Evolutionary conservation across 768 basidiomycete genomes (phyloP), one percentile per base, ranked within the genome.

Genomic region (Termitomyces sp.): DNA sequence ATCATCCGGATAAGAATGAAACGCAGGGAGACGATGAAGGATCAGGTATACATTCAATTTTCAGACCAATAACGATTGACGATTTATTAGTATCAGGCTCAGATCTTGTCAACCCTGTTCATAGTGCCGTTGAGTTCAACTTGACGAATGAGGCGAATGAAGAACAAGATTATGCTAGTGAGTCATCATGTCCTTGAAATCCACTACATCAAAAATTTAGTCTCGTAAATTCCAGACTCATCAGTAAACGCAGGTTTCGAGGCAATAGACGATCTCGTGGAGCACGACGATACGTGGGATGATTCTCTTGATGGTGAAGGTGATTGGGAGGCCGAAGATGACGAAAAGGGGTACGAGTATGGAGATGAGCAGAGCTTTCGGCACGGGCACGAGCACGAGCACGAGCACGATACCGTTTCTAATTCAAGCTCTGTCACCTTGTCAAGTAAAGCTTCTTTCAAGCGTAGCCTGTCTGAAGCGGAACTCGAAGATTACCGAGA

Each of bases 401-500:
- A 72, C 47, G 76, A 79, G 47, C 73, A 76, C 28, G 81, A 81
- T 29, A 73, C 77, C 15, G 70, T 68, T 8, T 82, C 81, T 16
- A 79, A 78, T 57, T 71, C 81, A 55, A 86, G 79, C 47, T 84
- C 80, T 18, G 70, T 76, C 49, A 83, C 84, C 2, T 70, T 85
- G 51, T 83, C 82, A 13, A 85, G 83, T 65, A 81, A 73, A 64
- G 73, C 80, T 41, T 83, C 83, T 15, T 59, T 64, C 24, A 87
- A 87, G 69, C 78, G 84, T 41, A 80, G 80, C 56, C 75, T 81
- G 57, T 63, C 62, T 24, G 70, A 72, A 42, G 61, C 67, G 15
- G 77, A 77, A 55, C 49, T 62, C 5, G 73, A 71, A 37, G 69
- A 68, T 10, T 66, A 64, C 10, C 63, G 62, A 39, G 68, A 67